Evolutionary conservation across 1,139 yeast species (phyloP).

Genomic region (Hansenula sp.): DNA sequence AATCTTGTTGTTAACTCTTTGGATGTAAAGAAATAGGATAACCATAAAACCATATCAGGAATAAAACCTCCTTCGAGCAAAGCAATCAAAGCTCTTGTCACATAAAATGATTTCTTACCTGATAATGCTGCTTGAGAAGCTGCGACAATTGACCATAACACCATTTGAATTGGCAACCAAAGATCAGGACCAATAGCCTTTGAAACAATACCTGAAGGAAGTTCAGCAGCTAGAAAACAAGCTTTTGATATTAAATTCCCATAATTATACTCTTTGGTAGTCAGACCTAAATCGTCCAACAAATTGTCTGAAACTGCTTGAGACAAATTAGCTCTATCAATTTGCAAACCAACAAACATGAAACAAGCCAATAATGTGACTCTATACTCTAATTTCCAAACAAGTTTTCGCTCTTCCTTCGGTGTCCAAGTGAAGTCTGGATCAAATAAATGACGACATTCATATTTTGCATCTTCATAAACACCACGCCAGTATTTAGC

Average conservation of each 20-base stretch:
- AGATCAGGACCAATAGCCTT: slow-evolving; percentile 49
- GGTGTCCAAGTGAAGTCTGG: slow-evolving; percentile 42
- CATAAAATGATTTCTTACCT: slow-evolving; percentile 32
- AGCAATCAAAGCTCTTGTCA: slow-evolving; percentile 42
- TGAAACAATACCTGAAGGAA: slow-evolving; percentile 50
- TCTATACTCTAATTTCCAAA: slow-evolving; percentile 38
- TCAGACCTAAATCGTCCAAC: slow-evolving; percentile 37
- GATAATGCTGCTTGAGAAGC: slow-evolving; percentile 38
- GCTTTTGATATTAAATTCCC: slow-evolving; percentile 43
- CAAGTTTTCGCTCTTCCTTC: slow-evolving; percentile 37
- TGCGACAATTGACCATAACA: slow-evolving; percentile 46
- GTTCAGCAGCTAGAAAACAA: slow-evolving; percentile 44
- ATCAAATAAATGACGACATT: slow-evolving; percentile 41
- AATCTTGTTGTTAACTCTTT: slow-evolving; percentile 44
- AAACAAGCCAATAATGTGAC: slow-evolving; percentile 43
- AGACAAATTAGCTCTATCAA: slow-evolving; percentile 46
- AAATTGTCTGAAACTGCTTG: slow-evolving; percentile 50
- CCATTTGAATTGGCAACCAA: slow-evolving; percentile 49
- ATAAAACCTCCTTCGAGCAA: slow-evolving; percentile 50
- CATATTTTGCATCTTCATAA: slow-evolving; percentile 40
- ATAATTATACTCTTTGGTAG: slow-evolving; percentile 44
- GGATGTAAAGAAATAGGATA: slow-evolving; percentile 47
- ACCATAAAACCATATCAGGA: slow-evolving; percentile 46
- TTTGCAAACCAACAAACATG: slow-evolving; percentile 45
- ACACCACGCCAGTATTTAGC: slow-evolving; percentile 36